These are phyloP conservation scores for Colletotrichum australisinense DNA, from an alignment of 2,329 filamentous ascomycete species.

Conservation along the genomic window DNA sequence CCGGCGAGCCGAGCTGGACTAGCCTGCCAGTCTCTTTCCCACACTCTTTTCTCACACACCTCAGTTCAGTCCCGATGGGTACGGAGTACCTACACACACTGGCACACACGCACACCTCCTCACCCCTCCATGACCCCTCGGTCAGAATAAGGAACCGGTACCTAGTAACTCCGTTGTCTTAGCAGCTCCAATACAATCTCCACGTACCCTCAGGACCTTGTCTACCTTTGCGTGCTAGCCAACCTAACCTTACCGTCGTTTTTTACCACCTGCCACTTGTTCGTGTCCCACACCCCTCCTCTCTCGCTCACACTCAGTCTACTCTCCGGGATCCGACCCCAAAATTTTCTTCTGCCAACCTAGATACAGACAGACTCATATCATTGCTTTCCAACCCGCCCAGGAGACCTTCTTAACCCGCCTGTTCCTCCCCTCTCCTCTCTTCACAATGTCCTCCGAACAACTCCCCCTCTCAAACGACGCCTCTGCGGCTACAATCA, in stretches of 20 bases:
- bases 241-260: background rate
- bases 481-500: conserved; percentile 39
- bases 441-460: conserved; percentile 48
- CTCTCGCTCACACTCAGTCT: conserved; percentile 13
- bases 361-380: conserved; percentile 35
- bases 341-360: conserved; percentile 37
- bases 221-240: background rate
- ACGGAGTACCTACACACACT: background rate
- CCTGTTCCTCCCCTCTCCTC: conserved; percentile 43
- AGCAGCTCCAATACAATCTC: conserved; percentile 25
- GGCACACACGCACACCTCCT: conserved; percentile 18
- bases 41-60: conserved; percentile 27
- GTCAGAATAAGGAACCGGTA: conserved; percentile 14
- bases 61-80: conserved; percentile 5
- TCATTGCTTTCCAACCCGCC: conserved; percentile 37
- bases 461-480: conserved; percentile 30
- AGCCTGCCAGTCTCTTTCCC: conserved; percentile 17
- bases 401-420: conserved; percentile 36
- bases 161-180: conserved; percentile 18
- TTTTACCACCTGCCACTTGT: conserved; percentile 9
- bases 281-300: conserved; percentile 31
- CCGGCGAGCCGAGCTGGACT: conserved; percentile 31
- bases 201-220: conserved; percentile 23
- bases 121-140: background rate
- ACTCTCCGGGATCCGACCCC: conserved; percentile 37